Evolutionary conservation across 129 eudicot species (phyloP), one percentile per base, ranked within the genome.

Genomic region (Mikania micrantha): DNA sequence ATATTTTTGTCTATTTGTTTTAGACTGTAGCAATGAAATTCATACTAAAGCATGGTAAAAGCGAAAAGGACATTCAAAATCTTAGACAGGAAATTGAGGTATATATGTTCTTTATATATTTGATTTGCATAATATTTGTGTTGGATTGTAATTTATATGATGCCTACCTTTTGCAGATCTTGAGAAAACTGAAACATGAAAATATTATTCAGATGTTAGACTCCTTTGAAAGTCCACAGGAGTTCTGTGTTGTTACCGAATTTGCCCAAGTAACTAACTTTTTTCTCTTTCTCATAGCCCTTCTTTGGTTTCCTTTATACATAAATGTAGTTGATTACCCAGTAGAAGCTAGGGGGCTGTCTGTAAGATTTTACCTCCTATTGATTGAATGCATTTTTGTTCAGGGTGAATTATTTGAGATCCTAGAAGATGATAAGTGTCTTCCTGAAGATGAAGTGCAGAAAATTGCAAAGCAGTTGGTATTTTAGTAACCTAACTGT

Each of bases 1-100:
- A 9, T 59, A 13, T 10, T 4, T 22, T n/a, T 44, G 45, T 36
- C 24, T 1, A 16, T 67, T 28, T 68, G 54, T 74, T 10, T 3
- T 84, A 94, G 99, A 90, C 95, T 10, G 99, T 94, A 66, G 99
- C 99, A 0, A 87, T 94, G 97, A 94, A 94, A 70, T 94, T 94
- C 50, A 94, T 94, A 39, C 83, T 89, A 1, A 94, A 94, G 78
- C 97, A 94, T 9, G 99, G 95, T 11, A 94, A 94, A 79, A 94
- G 87, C 27, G 99, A 94, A 65, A 90, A 94, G 80, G 99, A 94
- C 65, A 85, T 94, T 53, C 94, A 85, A 28, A 94, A 94, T 63
- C 81, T 94, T 44, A 70, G 99, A 60, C 99, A 94, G 74, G 99
- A 94, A 66, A 94, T 94, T 17, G 99, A 94, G 97, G 99, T 94